A percentile compares a stretch with the other conserved stretches of the same genome.
phyloP scores from a whole-genome alignment of 805 yeast genomes.

The Yamadazyma scolyti region DNA sequence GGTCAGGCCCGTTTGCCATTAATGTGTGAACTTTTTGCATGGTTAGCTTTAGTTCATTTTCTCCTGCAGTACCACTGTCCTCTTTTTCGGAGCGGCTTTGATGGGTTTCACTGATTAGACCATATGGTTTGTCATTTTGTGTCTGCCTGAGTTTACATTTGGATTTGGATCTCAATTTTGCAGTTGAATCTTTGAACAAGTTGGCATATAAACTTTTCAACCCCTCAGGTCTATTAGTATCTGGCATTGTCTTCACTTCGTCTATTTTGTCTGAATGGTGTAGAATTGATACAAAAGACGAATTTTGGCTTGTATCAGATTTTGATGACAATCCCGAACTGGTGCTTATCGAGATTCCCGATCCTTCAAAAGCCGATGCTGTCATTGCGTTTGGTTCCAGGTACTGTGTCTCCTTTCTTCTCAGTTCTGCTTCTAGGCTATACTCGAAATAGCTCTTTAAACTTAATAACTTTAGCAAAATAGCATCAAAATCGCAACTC shows the following conservation, averaged over 20 bases:
- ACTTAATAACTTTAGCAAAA: slow-evolving; percentile 13
- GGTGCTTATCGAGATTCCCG: no score
- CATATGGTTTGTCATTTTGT: no score
- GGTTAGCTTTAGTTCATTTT: slow-evolving; percentile 19
- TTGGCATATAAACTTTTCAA: background rate
- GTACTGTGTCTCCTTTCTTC: no score
- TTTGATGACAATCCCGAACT: no score
- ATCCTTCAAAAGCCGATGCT: no score
- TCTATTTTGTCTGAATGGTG: slow-evolving; percentile 4
- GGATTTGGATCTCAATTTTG: slow-evolving; percentile 9
- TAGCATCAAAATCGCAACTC: slow-evolving; percentile 14
- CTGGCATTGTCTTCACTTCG: slow-evolving; percentile 1
- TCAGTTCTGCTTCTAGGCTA: slow-evolving; percentile 5
- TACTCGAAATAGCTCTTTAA: slow-evolving; percentile 15
- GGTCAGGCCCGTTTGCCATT: slow-evolving; percentile 14
- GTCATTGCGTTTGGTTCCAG: no score
- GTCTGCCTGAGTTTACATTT: slow-evolving; percentile 22
- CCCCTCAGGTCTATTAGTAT: background rate
- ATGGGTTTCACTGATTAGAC: no score
- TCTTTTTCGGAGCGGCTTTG: no score
- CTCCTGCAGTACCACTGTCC: no score
- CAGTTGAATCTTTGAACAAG: slow-evolving; percentile 7
- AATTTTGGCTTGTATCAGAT: slow-evolving; percentile 2
- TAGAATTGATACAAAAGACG: slow-evolving; percentile 3
- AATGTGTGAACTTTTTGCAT: slow-evolving; percentile 30